Evolutionary conservation across 1,284 basidiomycete genomes (phyloP).

Genomic region (Kalmanozyma brasiliensis): DNA sequence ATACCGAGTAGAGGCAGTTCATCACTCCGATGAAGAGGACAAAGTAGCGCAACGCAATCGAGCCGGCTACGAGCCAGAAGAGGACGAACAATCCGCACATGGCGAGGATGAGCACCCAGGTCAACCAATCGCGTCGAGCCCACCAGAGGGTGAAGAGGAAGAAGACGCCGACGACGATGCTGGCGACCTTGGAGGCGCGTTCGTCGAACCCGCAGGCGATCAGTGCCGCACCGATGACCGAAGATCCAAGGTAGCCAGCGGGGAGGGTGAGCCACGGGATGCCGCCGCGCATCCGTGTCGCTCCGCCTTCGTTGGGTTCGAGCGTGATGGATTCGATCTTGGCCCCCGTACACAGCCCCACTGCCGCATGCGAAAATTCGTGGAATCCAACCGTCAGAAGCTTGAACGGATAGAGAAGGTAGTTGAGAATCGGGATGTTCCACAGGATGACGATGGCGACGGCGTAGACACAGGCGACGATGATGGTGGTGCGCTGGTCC

Average conservation of each 20-base stretch:
- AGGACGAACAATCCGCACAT: conserved; percentile 61
- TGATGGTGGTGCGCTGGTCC: conserved; percentile 64
- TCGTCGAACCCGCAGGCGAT: conserved; percentile 93
- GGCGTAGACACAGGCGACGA: conserved; percentile 64
- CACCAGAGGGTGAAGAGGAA: conserved; percentile 92
- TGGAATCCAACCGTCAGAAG: conserved; percentile 62
- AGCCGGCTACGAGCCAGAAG: conserved; percentile 52
- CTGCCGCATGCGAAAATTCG: conserved; percentile 64
- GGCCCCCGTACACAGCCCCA: conserved; percentile 83
- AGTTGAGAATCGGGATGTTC: conserved; percentile 63
- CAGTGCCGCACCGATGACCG: conserved; percentile 84
- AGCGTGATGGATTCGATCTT: conserved; percentile 75
- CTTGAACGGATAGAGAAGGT: conserved; percentile 67
- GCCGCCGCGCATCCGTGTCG: conserved; percentile 91
- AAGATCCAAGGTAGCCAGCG: conserved; percentile 77
- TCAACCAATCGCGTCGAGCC: conserved; percentile 81
- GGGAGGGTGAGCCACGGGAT: conserved; percentile 81
- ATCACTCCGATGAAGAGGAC: conserved; percentile 81
- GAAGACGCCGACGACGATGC: conserved; percentile 81
- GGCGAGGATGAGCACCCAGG: conserved; percentile 59
- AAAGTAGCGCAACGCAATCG: conserved; percentile 71
- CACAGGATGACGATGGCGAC: conserved; percentile 61
- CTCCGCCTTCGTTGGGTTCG: conserved; percentile 83
- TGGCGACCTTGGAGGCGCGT: conserved; percentile 89
- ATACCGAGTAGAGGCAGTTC: conserved; percentile 63